Base-by-base conservation (phyloP, 2,329 filamentous ascomycete species). In the Colletotrichum acutatum region DNA sequence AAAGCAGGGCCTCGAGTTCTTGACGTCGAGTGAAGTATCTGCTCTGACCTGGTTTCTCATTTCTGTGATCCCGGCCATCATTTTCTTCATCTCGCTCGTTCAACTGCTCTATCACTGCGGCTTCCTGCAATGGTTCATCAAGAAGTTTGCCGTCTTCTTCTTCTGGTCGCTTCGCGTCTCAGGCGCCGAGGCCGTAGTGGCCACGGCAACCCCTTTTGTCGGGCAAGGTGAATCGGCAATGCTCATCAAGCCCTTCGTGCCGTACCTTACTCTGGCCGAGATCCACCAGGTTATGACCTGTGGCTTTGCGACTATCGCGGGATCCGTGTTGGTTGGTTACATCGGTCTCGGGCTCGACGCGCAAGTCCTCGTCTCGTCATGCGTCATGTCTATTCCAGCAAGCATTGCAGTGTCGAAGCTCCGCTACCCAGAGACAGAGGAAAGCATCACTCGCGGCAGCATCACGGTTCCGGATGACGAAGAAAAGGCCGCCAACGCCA, bases 151-250 rank as follows among this genome's bases (percentile, higher is more conserved):
- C 68, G 86, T 89, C 53, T 92, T 94, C 84, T 94, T 95, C 88
- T 94, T 93, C 88, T 94, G 92, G 90, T 86, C 86, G 54, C 91
- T 95, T 86, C 87, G 88, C 24, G 92, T 94, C 11, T 94, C 92
- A 16, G 93, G 93, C 74, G 92, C 92, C 37, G 93, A 94, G 80
- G 92, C 92, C 8, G 91, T 94, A 30, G 93, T 94, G 61, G 93
- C 93, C 65, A 91, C 92, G 46, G 92, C 92, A 5, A 93, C 92
- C 14, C 93, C 93, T 1, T 94, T 94, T 82, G 93, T 94, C 76
- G 93, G 93, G n/a, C 92, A 94, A 81, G 92, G 93, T 76, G 92
- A 94, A 85, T 93, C 91, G 22, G 92, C 92, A 57, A 94, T 94
- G 91, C 84, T 95, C 78, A 93, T 95, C 82, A 89, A 89, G 74